These are phyloP conservation scores for Scutellaria minor DNA, from an alignment of 257 asterid species.

Conservation along the genomic window DNA sequence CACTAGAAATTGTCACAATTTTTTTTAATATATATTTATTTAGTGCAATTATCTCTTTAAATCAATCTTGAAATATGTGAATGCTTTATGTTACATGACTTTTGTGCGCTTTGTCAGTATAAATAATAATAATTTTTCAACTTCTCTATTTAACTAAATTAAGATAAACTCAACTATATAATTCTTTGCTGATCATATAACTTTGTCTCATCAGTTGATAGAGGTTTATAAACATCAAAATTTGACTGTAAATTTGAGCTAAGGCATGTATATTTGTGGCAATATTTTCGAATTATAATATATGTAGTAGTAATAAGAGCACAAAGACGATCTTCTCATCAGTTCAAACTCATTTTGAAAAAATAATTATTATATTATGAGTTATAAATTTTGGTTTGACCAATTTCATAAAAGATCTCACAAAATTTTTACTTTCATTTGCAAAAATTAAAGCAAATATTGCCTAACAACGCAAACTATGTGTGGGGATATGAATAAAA, in stretches of 20 bases:
- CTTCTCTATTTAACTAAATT: background rate
- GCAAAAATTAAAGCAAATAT: no score
- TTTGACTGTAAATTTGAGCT: background rate
- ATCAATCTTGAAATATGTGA: conserved; percentile 3
- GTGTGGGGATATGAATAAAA: no score
- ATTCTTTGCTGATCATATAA: background rate
- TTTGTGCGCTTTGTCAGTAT: background rate
- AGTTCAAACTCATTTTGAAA: no score
- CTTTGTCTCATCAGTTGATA: background rate
- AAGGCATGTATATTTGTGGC: background rate
- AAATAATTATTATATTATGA: no score
- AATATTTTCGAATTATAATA: no score
- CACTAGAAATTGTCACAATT: conserved; percentile 32
- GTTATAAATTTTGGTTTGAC: no score
- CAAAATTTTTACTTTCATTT: no score
- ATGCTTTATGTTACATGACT: background rate
- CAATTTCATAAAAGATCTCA: no score
- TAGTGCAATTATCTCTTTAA: conserved; percentile 16
- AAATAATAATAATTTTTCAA: conserved; percentile 9
- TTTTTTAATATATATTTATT: background rate
- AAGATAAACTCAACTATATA: background rate
- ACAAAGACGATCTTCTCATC: no score
- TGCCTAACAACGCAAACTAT: no score
- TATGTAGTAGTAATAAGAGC: no score
- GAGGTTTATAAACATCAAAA: background rate